Conservation (phyloP, 1,139 yeast genomes). For the Blastobotrys malaysiensis region DNA sequence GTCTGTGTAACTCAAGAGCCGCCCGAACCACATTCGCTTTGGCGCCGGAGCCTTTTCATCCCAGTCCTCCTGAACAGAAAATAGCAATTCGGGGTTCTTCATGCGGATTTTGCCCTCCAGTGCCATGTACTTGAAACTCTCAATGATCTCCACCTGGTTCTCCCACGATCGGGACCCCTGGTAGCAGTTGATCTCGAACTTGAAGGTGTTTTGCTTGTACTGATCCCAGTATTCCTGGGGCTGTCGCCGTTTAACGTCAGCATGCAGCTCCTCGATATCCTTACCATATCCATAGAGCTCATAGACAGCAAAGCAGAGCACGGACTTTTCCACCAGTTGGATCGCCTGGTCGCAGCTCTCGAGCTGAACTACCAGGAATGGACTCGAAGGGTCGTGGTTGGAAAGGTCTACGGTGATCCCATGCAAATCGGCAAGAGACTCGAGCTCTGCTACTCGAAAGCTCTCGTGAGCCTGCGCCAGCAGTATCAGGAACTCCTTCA, state of each 20-base stretch:
- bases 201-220: constrained; percentile 42
- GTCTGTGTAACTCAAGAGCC: constrained; percentile 61
- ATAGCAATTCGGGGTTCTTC: constrained; percentile 71
- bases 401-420: constrained; percentile 55
- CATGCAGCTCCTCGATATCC: constrained; percentile 53
- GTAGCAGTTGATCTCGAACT: constrained; percentile 74
- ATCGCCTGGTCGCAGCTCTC: constrained; percentile 62
- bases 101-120: constrained; percentile 74
- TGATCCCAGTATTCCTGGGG: constrained; percentile 22
- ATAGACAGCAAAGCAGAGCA: constrained; percentile 69
- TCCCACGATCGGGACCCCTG: constrained; percentile 57
- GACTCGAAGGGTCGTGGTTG: constrained; percentile 51
- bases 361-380: constrained; percentile 66
- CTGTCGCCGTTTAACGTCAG: constrained; percentile 40
- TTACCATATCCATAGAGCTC: constrained; percentile 79
- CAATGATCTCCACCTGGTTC: constrained; percentile 60
- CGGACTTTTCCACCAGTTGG: constrained; percentile 58
- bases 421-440: constrained; percentile 68
- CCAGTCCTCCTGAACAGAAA: constrained; percentile 73
- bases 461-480: constrained; percentile 80
- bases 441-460: constrained; percentile 77
- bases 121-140: constrained; percentile 62
- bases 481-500: constrained; percentile 56
- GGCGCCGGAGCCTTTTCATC: constrained; percentile 47
- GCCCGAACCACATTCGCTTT: constrained; percentile 63